Evolutionary conservation across 2,329 filamentous ascomycete genomes (phyloP).

Genomic region (Fusarium zealandicum): DNA sequence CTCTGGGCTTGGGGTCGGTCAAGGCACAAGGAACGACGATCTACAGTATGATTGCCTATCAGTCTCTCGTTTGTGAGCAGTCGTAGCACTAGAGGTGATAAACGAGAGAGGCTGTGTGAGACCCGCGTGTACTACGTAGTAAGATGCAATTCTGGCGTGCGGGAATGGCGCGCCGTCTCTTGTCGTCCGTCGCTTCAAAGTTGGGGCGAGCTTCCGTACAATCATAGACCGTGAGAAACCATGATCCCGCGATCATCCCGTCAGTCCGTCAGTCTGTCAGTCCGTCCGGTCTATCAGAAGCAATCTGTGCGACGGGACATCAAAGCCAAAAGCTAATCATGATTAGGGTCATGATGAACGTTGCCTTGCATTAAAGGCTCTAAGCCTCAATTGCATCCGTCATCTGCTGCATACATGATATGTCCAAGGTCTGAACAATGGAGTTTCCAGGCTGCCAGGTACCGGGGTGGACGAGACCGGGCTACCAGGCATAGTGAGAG

Average conservation of each 20-base stretch:
- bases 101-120: background rate
- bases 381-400: slow-evolving; percentile 39
- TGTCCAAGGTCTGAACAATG: slow-evolving; percentile 9
- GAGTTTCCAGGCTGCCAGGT: slow-evolving; percentile 14
- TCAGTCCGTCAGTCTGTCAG: slow-evolving; percentile 4
- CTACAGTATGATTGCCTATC: background rate
- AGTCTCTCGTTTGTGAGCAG: slow-evolving; percentile 8
- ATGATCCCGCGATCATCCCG: slow-evolving; percentile 13
- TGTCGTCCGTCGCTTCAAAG: background rate
- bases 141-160: slow-evolving; percentile 5
- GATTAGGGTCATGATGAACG: background rate
- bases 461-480: slow-evolving; percentile 20
- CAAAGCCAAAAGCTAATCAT: slow-evolving; percentile 16
- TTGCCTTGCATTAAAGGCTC: slow-evolving; percentile 31
- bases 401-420: slow-evolving; percentile 33
- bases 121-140: slow-evolving; percentile 1
- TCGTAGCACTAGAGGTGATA: slow-evolving; percentile 1
- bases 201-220: slow-evolving; percentile 4
- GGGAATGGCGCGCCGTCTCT: slow-evolving; percentile 10
- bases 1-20: slow-evolving; percentile 4
- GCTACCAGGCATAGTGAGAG: slow-evolving; percentile 24
- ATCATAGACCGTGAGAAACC: slow-evolving; percentile 14
- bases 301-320: slow-evolving; percentile 5
- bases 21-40: slow-evolving; percentile 1
- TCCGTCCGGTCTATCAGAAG: slow-evolving; percentile 17